Evolutionary conservation across 2,329 filamentous ascomycete genomes (phyloP), one percentile per base, ranked within the genome.

Genomic region (Neonectria hederae): DNA sequence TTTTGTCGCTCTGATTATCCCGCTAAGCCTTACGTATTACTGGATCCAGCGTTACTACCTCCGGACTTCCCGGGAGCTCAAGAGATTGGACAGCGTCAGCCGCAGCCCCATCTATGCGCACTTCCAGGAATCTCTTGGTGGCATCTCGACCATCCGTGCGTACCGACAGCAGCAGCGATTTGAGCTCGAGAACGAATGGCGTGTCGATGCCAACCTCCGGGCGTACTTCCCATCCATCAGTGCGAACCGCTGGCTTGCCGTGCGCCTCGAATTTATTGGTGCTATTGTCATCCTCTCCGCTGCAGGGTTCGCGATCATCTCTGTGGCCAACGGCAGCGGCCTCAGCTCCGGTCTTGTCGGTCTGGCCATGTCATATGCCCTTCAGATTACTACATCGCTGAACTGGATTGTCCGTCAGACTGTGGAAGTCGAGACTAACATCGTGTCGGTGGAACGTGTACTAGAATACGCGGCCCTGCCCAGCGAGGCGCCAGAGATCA

Each of bases 361-460:
- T 83, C 84, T 99, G 74, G 89, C 92, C 68, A 97, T 99, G 94
- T 97, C 95, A 51, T 97, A 98, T 80, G 96, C 94, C 42, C 86
- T 99, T 68, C 93, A 97, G 82, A 98, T 99, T 76, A 99, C 96
- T 1, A 92, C 95, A 71, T 97, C 94, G 38, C 87, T 99, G 74
- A 99, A 98, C 83, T 99, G 96, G 96, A 97, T 99, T 75, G 96
- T 99, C 55, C 90, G 97, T 63, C 96, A 99, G 81, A 97, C 94
- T 0, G 96, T 99, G 35, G 97, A 99, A 80, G 96, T 99, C n/a
- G 97, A 99, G 84, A 98, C 95, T n/a, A 99, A 99, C 80, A 99
- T 99, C 75, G 95, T 99, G 49, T 97, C 95, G 10, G 96, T 99
- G 40, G 96, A 99, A 85, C 92, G 96, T 75, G 94, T 99, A 52